Base-by-base conservation (phyloP, 768 basidiomycete genomes). In the Dictyophora rubrovolvata region DNA sequence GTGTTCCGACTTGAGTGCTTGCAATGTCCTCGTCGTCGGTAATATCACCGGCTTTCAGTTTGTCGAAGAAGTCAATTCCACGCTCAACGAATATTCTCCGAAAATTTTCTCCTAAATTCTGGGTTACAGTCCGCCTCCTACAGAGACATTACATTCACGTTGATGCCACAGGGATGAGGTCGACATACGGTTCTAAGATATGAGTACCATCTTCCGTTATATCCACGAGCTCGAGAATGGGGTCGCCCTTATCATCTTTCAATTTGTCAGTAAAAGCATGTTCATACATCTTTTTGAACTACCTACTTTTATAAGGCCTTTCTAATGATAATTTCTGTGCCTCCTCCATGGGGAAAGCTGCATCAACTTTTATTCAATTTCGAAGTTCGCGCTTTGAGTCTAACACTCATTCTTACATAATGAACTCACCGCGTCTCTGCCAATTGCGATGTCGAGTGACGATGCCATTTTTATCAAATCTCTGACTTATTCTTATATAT, bases 51-150 rank as follows among this genome's bases (percentile, higher is more conserved):
- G 57, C 33, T n/a, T 59, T 63, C 20, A 54, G 69, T 53, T 74
- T 73, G 47, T 90, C 85, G 65, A 89, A 89, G 64, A 90, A 89
- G 65, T 89, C 85, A 36, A 73, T 53, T 1, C 90, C 89, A 42
- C 88, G 81, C 66, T 93, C 90, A 22, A 72, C 60, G 61, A 90
- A 87, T 54, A 93, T 82, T 55, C 87, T 77, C 47, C 78, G 73
- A 28, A 93, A 71, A 48, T 83, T 85, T 48, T 83, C 75, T 23
- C 83, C 83, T n/a, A 90, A 75, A 53, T 74, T 71, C 54, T 81
- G 77, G 14, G 80, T 74, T 3, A 82, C 74, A 60, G 79, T 79
- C 64, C 83, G 79, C 17, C 68, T 68, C 46, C 74, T 75, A 18
- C 63, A 62, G 51, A 53, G 50, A 53, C 21, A 53, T 14, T 46